Evolutionary conservation across 2,329 filamentous ascomycete genomes (phyloP).

Genomic region (Epichloe typhina): DNA sequence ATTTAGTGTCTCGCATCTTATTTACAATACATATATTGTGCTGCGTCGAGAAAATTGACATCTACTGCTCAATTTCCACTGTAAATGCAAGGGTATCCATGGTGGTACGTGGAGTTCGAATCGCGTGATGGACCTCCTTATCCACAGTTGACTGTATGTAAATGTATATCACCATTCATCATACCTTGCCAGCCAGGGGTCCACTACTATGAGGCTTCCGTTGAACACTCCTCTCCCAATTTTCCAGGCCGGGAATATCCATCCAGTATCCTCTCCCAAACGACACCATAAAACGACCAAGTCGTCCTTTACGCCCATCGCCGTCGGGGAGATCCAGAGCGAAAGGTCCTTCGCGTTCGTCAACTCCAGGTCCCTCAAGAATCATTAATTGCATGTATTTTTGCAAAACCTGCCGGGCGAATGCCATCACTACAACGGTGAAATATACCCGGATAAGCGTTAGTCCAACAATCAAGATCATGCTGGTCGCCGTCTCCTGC

Average conservation of each 20-base stretch:
- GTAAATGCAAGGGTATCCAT: no score
- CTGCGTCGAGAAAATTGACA: no score
- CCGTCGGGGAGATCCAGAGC: slow-evolving; percentile 56
- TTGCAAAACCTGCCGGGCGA: slow-evolving; percentile 63
- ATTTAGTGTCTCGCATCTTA: no score
- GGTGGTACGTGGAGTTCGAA: slow-evolving; percentile 2
- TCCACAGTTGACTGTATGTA: background rate
- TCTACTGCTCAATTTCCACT: no score
- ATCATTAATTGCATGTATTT: slow-evolving; percentile 39
- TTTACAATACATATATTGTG: no score
- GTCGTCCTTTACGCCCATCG: slow-evolving; percentile 62
- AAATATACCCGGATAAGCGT: slow-evolving; percentile 74
- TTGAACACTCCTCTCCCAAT: slow-evolving; percentile 52
- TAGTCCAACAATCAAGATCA: slow-evolving; percentile 60
- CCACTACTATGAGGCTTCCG: slow-evolving; percentile 36
- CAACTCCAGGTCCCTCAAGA: slow-evolving; percentile 34
- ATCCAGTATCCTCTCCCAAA: slow-evolving; percentile 72
- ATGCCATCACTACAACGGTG: slow-evolving; percentile 69
- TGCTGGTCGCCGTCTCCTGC: slow-evolving; percentile 58
- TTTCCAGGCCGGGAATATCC: slow-evolving; percentile 49
- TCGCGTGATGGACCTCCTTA: slow-evolving; percentile 9
- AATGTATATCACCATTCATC: slow-evolving; percentile 3
- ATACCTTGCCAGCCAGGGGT: slow-evolving; percentile 22
- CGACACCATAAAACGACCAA: slow-evolving; percentile 68
- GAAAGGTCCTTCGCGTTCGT: slow-evolving; percentile 53